Evolutionary conservation across 2,329 filamentous ascomycete species (phyloP).

Genomic region (Botrytis medusae): DNA sequence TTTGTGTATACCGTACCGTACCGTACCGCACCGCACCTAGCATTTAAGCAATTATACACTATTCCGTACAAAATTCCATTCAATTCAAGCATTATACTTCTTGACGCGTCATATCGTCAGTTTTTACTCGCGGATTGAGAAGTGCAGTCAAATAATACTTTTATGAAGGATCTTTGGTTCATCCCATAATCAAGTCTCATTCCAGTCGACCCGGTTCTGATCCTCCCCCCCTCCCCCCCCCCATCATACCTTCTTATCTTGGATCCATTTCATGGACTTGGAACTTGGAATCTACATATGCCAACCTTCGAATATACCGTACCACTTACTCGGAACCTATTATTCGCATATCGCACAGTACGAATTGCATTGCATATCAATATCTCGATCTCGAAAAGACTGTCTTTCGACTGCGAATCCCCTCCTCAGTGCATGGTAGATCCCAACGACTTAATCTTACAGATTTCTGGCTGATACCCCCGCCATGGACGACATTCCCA

Average conservation of each 20-base stretch:
- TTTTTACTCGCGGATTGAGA: background rate
- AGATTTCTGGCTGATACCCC: background rate
- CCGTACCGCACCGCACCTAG: too few species aligned
- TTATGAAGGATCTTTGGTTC: background rate
- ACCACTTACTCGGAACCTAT: background rate
- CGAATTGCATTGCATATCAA: background rate
- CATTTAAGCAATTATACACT: background rate
- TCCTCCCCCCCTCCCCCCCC: background rate
- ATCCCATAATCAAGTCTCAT: background rate
- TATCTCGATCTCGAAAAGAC: background rate
- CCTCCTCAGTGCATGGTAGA: background rate
- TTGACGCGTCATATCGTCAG: background rate
- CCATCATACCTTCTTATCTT: background rate
- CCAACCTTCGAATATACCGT: background rate
- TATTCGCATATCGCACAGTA: background rate
- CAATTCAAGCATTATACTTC: background rate
- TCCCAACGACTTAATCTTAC: background rate
- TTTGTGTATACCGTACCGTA: background rate
- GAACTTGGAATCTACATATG: background rate
- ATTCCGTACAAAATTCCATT: background rate
- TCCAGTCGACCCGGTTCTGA: background rate
- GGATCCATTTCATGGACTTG: background rate
- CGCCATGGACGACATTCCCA: slow-evolving; percentile 18
- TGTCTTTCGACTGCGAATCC: background rate
- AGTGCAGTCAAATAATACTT: background rate